Evolutionary conservation across 257 asterid species (phyloP), one percentile per base, ranked within the genome.

Genomic region (Solanum pimpinellifolium): DNA sequence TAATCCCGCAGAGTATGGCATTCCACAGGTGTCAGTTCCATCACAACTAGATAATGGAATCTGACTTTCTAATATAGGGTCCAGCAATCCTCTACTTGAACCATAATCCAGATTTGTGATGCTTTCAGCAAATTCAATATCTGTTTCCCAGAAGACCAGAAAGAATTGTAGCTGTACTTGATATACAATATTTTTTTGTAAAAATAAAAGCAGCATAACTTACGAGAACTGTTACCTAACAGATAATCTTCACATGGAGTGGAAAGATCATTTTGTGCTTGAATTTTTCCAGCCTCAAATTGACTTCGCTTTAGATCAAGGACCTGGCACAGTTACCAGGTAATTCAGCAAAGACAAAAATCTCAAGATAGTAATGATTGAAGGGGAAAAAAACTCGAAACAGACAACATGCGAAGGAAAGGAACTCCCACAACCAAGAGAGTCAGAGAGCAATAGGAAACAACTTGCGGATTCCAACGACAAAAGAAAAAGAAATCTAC

Each of bases 181-280:
- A 47, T 29, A 56, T 70, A 46, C 87, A 44, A 44, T 73, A 29
- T 31, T 85, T 31, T 69, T 27, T 31, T 11, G 2, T 69, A 85
- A 65, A 25, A 25, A 47, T 29, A 70, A 35, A 7, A 70, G 33
- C 33, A 49, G n/a, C 12, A 69, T 46, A 20, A 68, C 69, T 85
- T n/a, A 13, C 15, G 20, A 68, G 62, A 80, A 66, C 89, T 31
- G 33, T 86, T 66, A 96, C 99, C 99, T 91, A 94, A 90, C 89
- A 96, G 96, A 89, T 94, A 96, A 85, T 94, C 98, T 83, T 94
- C 98, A 33, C 96, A 96, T 88, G 89, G 85, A 92, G 93, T 90
- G 86, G 95, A 94, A 87, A 89, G 93, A 77, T 92, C 95, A 91
- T 90, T 91, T 73, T 91, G 93, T 88, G 89, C 88, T 86, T 92